A percentile compares a stretch with the other conserved stretches of the same genome.
Conservation (phyloP, 257 asterid species). For the Handroanthus guayacan region DNA sequence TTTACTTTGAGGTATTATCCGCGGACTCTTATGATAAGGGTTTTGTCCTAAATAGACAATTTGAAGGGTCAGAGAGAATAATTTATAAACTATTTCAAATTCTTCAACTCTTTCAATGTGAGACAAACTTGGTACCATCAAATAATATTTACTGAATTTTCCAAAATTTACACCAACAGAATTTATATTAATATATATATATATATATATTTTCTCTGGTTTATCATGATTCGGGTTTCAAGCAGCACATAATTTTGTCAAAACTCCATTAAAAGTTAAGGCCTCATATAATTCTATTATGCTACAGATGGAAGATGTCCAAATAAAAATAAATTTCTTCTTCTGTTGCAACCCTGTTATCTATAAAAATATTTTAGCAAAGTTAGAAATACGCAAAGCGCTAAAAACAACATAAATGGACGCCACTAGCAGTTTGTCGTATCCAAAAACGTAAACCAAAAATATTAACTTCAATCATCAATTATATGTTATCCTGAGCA, state of each 20-base stretch:
- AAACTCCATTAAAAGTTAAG: not conserved
- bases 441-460: not conserved
- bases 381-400: not conserved
- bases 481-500: not conserved
- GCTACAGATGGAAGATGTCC: not conserved
- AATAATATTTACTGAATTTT: not conserved
- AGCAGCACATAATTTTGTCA: conserved; percentile 13
- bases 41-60: no score
- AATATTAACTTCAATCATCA: not conserved
- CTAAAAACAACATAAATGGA: not conserved
- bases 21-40: no score
- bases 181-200: not conserved
- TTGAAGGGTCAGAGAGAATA: no score
- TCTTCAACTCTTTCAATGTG: no score
- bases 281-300: not conserved
- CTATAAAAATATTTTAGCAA: not conserved
- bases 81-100: no score
- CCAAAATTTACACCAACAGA: not conserved
- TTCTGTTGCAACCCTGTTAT: conserved; percentile 8
- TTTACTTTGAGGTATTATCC: no score
- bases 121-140: no score
- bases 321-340: not conserved
- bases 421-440: not conserved
- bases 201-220: not conserved
- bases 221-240: not conserved